Evolutionary conservation across 495 filamentous ascomycete genomes (phyloP).

Genomic region (Hypoxylon rickii): DNA sequence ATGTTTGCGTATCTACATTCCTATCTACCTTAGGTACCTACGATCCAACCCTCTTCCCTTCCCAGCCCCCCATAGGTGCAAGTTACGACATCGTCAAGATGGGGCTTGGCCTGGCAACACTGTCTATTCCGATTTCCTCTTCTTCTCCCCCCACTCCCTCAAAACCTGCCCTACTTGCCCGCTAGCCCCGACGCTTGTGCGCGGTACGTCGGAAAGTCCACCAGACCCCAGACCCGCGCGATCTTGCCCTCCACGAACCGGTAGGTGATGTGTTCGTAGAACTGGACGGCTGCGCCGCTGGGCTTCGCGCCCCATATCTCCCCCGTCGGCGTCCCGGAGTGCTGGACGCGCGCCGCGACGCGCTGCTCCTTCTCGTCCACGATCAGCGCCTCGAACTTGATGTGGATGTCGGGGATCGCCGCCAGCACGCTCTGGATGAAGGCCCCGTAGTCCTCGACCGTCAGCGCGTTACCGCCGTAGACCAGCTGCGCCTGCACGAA

Average conservation of each 20-base stretch:
- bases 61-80: no score
- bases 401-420: not conserved
- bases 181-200: slow-evolving; percentile 17
- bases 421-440: no score
- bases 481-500: no score
- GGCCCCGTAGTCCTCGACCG: no score
- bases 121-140: no score
- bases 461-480: no score
- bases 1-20: not conserved
- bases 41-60: no score
- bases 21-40: not conserved
- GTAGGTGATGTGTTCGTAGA: slow-evolving; percentile 15
- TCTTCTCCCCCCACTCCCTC: not conserved
- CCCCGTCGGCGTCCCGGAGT: not conserved
- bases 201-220: slow-evolving; percentile 41
- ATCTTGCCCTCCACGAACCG: slow-evolving; percentile 43
- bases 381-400: not conserved
- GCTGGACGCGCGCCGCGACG: not conserved
- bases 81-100: not conserved
- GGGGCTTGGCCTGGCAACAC: no score
- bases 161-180: not conserved
- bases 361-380: not conserved
- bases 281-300: no score
- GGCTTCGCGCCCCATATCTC: not conserved
- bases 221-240: slow-evolving; percentile 39